phyloP scores from a whole-genome alignment of 345 rosid species.

The Chamaenerion angustifolium region DNA sequence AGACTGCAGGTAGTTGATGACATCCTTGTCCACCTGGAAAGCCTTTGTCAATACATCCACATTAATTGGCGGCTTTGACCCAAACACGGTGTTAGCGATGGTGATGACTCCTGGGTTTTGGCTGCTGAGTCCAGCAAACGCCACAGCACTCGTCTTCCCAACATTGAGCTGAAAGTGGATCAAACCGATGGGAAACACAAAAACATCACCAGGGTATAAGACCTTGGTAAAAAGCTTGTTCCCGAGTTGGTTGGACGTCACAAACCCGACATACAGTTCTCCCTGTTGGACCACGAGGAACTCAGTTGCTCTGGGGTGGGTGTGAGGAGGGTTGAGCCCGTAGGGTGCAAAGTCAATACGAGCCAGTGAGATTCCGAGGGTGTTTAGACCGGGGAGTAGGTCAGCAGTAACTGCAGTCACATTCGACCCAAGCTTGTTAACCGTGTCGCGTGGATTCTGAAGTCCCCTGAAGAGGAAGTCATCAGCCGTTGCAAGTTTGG shows the following conservation, averaged over 20 bases:
- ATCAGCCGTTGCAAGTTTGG: conserved; percentile 9
- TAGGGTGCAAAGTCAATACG: conserved; percentile 19
- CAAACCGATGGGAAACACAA: conserved; percentile 28
- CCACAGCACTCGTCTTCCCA: conserved; percentile 13
- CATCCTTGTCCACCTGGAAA: conserved; percentile 10
- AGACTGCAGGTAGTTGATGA: conserved; percentile 4
- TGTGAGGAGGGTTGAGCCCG: conserved; percentile 22
- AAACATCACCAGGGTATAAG: conserved; percentile 34
- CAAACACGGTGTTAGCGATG: conserved; percentile 13
- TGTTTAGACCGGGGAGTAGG: conserved; percentile 17
- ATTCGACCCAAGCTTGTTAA: conserved; percentile 4
- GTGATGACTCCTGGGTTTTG: conserved; percentile 19
- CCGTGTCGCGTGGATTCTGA: conserved; percentile 7
- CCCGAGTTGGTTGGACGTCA: conserved; percentile 9
- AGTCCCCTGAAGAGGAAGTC: conserved; percentile 17
- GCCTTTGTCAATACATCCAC: conserved; percentile 26
- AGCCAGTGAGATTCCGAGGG: conserved; percentile 14
- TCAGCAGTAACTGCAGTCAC: conserved; percentile 8
- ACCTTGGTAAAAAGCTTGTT: conserved; percentile 26
- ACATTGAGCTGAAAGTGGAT: conserved; percentile 22
- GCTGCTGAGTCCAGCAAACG: conserved; percentile 13
- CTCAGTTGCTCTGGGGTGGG: conserved; percentile 14
- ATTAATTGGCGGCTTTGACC: conserved; percentile 13
- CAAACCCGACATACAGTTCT: conserved; percentile 21
- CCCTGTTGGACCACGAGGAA: conserved; percentile 15